phyloP scores from a whole-genome alignment of 1,284 basidiomycete genomes.

The Cutaneotrichosporon dermatis region DNA sequence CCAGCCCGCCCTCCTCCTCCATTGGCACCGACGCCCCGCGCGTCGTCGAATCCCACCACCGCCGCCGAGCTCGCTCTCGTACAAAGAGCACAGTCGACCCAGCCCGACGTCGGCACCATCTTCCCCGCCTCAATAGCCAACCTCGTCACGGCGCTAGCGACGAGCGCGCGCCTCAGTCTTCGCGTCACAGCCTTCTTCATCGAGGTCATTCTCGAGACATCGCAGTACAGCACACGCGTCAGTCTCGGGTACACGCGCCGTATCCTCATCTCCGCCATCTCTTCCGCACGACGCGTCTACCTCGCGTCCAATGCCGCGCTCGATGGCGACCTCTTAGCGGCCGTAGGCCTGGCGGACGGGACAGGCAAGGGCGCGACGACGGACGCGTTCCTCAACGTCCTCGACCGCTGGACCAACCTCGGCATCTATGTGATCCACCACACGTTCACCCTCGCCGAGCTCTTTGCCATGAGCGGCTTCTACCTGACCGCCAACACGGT shows the following conservation, averaged over 20 bases:
- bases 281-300: slow-evolving; percentile 46
- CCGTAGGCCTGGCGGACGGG: neutral
- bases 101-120: slow-evolving; percentile 32
- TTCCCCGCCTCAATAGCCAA: slow-evolving; percentile 47
- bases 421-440: slow-evolving; percentile 55
- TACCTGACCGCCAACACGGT: slow-evolving; percentile 49
- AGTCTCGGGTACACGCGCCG: slow-evolving; percentile 45
- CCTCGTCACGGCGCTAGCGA: slow-evolving; percentile 47
- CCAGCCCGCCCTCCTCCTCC: neutral
- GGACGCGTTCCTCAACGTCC: slow-evolving; percentile 47
- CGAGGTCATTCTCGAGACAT: slow-evolving; percentile 48
- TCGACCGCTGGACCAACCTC: slow-evolving; percentile 54
- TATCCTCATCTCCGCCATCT: slow-evolving; percentile 48
- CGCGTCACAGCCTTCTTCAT: slow-evolving; percentile 47
- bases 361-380: slow-evolving; percentile 11
- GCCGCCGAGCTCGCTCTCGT: neutral
- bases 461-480: slow-evolving; percentile 54
- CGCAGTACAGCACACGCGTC: slow-evolving; percentile 37
- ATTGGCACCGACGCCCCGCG: neutral
- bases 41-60: neutral
- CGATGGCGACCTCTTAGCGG: slow-evolving; percentile 21
- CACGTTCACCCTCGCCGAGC: slow-evolving; percentile 53
- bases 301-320: slow-evolving; percentile 32
- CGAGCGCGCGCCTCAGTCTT: slow-evolving; percentile 44
- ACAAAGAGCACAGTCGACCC: neutral